Base-by-base conservation (phyloP, 768 basidiomycete genomes). In the Tulasnella sp. region DNA sequence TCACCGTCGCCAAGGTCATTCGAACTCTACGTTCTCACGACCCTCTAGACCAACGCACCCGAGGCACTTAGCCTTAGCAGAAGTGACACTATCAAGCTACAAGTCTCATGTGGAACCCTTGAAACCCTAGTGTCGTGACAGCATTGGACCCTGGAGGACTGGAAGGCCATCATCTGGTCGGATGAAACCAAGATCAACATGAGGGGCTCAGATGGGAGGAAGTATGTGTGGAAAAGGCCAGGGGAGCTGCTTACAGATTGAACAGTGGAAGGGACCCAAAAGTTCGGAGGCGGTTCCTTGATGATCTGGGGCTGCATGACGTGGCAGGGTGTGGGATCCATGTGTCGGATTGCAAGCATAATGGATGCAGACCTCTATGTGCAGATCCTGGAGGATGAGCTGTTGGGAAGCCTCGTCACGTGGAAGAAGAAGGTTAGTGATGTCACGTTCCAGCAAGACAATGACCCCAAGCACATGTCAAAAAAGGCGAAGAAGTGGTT, bases 201-300 rank as follows among this genome's bases (percentile, higher is more conserved):
- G 19, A 23, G 35, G 71, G 31, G 76, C 78, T 64, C 68, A 82
- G 39, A 71, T 69, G 41, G 76, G 74, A 23, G 76, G 78, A 64
- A 62, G 54, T 58, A 29, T n/a, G 23, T 54, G 21, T 41, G 41
- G 48, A 29, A n/a, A n/a, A n/a, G n/a, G n/a, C n/a, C n/a, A n/a
- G n/a, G n/a, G n/a, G n/a, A 42, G 25, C 19, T 17, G 21, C 48
- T 49, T 34, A 49, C 25, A 9, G 23, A 49, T 19, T 8, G 48
- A 29, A 27, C 32, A 34, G 48, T 49, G 23, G 48, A 49, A 27
- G 48, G 29, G 29, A 49, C 48, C 7, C 21, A 21, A 19, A 49
- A 49, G 48, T 49, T 49, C 31, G 48, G 48, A 17, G 48, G 48
- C 17, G 48, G 48, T 49, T 49, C 48, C 1, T 19, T 49, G 48